Conservation (phyloP, 768 basidiomycete species). For the Asterophora parasitica region DNA sequence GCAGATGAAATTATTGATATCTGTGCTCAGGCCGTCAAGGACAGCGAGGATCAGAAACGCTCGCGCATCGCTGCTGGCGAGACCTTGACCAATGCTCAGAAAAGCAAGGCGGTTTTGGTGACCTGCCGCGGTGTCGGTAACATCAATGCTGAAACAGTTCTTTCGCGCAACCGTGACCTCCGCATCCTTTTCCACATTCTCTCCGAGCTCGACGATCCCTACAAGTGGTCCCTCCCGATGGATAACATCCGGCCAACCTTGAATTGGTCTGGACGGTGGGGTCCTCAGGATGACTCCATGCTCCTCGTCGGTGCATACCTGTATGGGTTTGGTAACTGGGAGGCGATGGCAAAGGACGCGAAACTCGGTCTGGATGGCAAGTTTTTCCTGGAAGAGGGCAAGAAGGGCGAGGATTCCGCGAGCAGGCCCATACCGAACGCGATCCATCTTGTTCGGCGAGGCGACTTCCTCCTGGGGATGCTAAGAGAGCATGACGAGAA, state of each 20-base stretch:
- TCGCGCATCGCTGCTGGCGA: constrained; percentile 75
- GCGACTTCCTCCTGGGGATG: constrained; percentile 86
- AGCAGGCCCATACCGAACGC: constrained; percentile 93
- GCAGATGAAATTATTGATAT: constrained; percentile 89
- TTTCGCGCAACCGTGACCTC: constrained; percentile 85
- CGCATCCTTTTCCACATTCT: constrained; percentile 83
- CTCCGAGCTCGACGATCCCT: constrained; percentile 63
- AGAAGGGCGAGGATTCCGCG: constrained; percentile 84
- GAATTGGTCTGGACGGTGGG: constrained; percentile 97
- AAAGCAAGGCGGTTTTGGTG: constrained; percentile 95
- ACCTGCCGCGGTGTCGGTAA: constrained; percentile 84
- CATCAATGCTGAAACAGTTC: constrained; percentile 96
- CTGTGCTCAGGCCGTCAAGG: constrained; percentile 78
- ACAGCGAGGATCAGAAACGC: constrained; percentile 79
- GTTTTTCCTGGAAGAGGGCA: constrained; percentile 97
- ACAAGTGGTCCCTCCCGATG: constrained; percentile 84
- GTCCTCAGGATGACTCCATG: constrained; percentile 87
- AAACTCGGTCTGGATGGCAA: constrained; percentile 83
- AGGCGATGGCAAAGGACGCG: constrained; percentile 85
- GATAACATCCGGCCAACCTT: constrained; percentile 92
- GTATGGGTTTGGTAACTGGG: constrained; percentile 97
- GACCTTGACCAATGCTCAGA: constrained; percentile 86
- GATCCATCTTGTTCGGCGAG: constrained; percentile 95
- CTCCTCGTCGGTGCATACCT: constrained; percentile 89
- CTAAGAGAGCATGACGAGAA: constrained; percentile 88